Evolutionary conservation across 768 basidiomycete genomes (phyloP).

Genomic region (Chiua virens): DNA sequence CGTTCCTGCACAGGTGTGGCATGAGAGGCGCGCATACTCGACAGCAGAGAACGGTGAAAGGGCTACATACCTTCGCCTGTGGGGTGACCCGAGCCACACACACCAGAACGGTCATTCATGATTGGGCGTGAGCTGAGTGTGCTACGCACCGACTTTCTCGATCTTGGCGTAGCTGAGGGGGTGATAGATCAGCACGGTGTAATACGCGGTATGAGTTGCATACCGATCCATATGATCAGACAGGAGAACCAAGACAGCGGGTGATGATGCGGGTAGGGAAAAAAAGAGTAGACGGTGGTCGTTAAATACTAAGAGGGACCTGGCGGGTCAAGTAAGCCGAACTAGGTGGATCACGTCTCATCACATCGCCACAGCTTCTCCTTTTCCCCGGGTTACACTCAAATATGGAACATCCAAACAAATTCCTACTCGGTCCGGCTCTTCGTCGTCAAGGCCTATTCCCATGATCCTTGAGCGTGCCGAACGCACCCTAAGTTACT

Average conservation of each 20-base stretch:
- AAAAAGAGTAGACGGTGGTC: constrained; percentile 5
- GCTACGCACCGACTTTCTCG: constrained; percentile 92
- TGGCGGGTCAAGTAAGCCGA: constrained; percentile 15
- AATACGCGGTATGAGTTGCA: constrained; percentile 11
- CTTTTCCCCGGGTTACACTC: neutral
- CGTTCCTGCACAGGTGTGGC: constrained; percentile 60
- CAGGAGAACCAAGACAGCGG: neutral
- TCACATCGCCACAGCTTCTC: constrained; percentile 14
- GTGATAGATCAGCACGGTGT: constrained; percentile 23
- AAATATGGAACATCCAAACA: constrained; percentile 4
- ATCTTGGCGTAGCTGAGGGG: constrained; percentile 86
- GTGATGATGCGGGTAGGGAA: constrained; percentile 8
- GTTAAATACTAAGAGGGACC: constrained; percentile 16
- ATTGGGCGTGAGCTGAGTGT: constrained; percentile 3
- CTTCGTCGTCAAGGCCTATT: constrained; percentile 14
- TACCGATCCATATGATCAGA: constrained; percentile 35
- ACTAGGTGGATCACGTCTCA: constrained; percentile 8
- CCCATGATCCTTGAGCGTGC: neutral
- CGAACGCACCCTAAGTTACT: too few species aligned
- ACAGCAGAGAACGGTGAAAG: neutral
- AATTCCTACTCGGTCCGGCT: too few species aligned
- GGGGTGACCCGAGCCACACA: constrained; percentile 17
- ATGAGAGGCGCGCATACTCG: neutral
- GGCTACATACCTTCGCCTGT: constrained; percentile 43
- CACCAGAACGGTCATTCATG: constrained; percentile 16